Evolutionary conservation across 495 filamentous ascomycete genomes (phyloP).

Genomic region (Xylaria flabelliformis): DNA sequence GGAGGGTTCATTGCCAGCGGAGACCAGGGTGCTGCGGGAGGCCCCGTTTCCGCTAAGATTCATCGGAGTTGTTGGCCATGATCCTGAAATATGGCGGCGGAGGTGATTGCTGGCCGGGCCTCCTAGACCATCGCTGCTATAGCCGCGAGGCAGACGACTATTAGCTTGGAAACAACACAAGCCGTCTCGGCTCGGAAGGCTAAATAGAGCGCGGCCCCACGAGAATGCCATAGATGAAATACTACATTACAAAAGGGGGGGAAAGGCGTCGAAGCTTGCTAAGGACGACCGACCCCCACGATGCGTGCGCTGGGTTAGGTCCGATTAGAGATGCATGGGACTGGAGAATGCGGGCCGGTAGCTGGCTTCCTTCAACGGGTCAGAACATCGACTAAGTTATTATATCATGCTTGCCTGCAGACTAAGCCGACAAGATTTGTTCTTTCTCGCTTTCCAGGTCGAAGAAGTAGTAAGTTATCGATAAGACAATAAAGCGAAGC

Average conservation of each 20-base stretch:
- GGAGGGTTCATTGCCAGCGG: constrained; percentile 8
- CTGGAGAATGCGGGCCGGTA: constrained; percentile 24
- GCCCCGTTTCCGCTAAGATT: constrained; percentile 14
- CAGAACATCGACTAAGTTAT: not conserved
- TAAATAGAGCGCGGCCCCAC: constrained; percentile 15
- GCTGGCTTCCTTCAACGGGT: constrained; percentile 11
- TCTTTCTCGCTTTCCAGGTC: constrained; percentile 13
- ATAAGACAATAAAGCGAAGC: constrained; percentile 6
- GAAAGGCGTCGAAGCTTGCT: not conserved
- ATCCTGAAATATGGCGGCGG: constrained; percentile 15
- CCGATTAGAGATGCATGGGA: constrained; percentile 29
- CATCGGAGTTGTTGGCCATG: not conserved
- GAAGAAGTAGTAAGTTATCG: not conserved
- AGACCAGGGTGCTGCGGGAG: constrained; percentile 18
- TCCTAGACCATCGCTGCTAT: constrained; percentile 1
- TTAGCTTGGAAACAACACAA: not conserved
- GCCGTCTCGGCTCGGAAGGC: constrained; percentile 22
- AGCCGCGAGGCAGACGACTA: not conserved
- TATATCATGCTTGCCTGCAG: not conserved
- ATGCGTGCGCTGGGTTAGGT: constrained; percentile 29
- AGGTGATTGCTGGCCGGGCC: constrained; percentile 2
- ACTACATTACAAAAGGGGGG: constrained; percentile 3
- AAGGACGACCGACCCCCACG: constrained; percentile 6
- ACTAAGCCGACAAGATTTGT: not conserved
- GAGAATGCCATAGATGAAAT: constrained; percentile 6